Percentiles rank a stretch among this genome's conserved stretches.
phyloP scores from a whole-genome alignment of 345 rosid genomes.

The Tarenaya hassleriana region DNA sequence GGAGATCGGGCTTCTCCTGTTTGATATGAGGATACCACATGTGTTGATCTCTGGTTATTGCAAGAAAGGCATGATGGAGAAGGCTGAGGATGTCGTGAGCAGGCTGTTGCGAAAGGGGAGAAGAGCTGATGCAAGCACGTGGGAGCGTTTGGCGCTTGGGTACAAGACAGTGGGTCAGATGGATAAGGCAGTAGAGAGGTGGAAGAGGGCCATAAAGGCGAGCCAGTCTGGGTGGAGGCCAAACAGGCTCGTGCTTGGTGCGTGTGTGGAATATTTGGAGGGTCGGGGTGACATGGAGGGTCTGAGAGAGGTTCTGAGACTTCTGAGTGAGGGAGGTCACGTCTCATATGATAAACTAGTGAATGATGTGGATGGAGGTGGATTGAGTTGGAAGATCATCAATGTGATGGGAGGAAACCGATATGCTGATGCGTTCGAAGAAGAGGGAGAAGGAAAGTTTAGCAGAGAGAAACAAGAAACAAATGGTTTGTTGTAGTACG shows the following conservation, averaged over 20 bases:
- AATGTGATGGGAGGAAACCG: conserved; percentile 20
- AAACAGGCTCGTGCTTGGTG: conserved; percentile 26
- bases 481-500: too few relatives aligned
- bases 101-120: conserved; percentile 25
- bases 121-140: conserved; percentile 26
- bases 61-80: conserved; percentile 41
- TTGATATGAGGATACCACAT: conserved; percentile 44
- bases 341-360: conserved; percentile 21
- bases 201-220: conserved; percentile 34
- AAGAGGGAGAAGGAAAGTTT: conserved; percentile 2
- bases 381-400: conserved; percentile 24
- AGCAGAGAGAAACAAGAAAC: conserved; percentile 10
- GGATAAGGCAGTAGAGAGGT: conserved; percentile 40
- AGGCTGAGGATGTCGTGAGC: conserved; percentile 44
- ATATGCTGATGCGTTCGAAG: neutral
- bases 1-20: conserved; percentile 28
- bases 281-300: conserved; percentile 24
- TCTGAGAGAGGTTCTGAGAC: conserved; percentile 25
- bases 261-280: conserved; percentile 37
- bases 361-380: conserved; percentile 22
- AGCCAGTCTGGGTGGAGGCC: conserved; percentile 31
- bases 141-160: conserved; percentile 40
- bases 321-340: conserved; percentile 27
- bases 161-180: conserved; percentile 31
- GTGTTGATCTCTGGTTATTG: conserved; percentile 41